A percentile compares a stretch with the other conserved stretches of the same genome.
Evolutionary conservation across 1,284 basidiomycete genomes (phyloP).

Genomic region (Melanopsichium pennsylvanicum): DNA sequence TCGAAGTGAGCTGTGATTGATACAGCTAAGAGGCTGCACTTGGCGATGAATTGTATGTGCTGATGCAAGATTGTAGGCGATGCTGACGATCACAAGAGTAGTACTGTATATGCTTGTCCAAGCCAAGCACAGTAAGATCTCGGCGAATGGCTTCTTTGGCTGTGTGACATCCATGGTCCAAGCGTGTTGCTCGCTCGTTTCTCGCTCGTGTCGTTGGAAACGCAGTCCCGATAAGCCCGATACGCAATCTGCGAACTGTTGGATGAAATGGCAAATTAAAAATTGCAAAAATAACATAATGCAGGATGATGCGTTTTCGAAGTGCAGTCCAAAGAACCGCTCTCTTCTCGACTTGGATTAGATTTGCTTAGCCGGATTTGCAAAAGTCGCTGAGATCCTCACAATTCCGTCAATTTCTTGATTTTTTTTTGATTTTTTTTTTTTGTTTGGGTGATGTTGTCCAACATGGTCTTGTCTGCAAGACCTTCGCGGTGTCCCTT

Average conservation of each 20-base stretch:
- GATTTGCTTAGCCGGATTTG: conserved; percentile 11
- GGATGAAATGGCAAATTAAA: neutral
- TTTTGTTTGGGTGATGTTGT: too few relatives aligned
- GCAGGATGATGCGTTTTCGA: conserved; percentile 5
- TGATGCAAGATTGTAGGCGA: too few relatives aligned
- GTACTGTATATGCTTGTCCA: too few relatives aligned
- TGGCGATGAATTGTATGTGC: too few relatives aligned
- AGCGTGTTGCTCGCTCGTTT: conserved; percentile 15
- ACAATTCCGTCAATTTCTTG: conserved; percentile 12
- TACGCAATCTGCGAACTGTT: too few relatives aligned
- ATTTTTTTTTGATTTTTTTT: too few relatives aligned
- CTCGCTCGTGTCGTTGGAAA: too few relatives aligned
- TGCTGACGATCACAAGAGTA: too few relatives aligned
- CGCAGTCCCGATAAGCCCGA: conserved; percentile 12
- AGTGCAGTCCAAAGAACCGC: conserved; percentile 13
- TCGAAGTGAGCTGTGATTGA: neutral
- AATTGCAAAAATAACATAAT: neutral
- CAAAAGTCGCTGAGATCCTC: conserved; percentile 8
- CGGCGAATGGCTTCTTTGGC: too few relatives aligned
- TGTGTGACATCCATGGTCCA: conserved; percentile 13
- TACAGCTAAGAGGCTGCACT: too few relatives aligned
- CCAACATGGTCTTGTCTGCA: too few relatives aligned
- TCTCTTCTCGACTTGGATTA: neutral
- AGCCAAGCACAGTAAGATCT: neutral
- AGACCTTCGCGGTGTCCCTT: conserved; percentile 12